Conservation (phyloP, 2,329 filamentous ascomycete species). For the Fusarium equiseti region DNA sequence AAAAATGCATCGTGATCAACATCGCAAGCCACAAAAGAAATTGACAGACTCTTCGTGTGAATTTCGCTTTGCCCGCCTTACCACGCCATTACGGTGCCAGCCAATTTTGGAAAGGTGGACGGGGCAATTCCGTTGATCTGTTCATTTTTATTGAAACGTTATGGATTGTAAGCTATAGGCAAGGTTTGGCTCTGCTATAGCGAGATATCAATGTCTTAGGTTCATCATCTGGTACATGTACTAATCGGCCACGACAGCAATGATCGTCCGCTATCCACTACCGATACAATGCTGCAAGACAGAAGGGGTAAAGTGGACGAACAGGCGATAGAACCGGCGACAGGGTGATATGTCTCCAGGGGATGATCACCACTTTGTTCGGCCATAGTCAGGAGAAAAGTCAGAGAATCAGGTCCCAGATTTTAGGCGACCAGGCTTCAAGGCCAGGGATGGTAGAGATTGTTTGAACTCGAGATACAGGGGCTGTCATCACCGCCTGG, state of each 20-base stretch:
- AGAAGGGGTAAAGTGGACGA: neutral
- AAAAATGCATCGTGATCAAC: neutral
- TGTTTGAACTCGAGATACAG: neutral
- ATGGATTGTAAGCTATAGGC: neutral
- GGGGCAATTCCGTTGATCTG: neutral
- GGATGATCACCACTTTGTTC: conserved; percentile 1
- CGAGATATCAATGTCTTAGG: neutral
- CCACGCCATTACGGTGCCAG: neutral
- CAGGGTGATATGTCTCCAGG: neutral
- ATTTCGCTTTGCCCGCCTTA: neutral
- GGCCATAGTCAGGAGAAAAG: conserved; percentile 2
- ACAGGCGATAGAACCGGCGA: neutral
- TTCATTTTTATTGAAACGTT: neutral
- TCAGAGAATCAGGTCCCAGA: conserved; percentile 1
- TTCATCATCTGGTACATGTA: neutral
- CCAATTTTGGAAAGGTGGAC: neutral
- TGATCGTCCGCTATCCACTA: conserved; percentile 1
- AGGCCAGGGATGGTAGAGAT: neutral
- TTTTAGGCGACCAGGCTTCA: neutral
- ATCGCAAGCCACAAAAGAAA: conserved; percentile 1
- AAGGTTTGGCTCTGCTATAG: neutral
- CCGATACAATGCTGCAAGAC: neutral
- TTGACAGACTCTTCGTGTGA: neutral
- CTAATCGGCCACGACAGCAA: neutral
- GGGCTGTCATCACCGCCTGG: neutral